These are phyloP conservation scores for Nemania sp. DNA, from an alignment of 2,329 filamentous ascomycete species.

Conservation along the genomic window DNA sequence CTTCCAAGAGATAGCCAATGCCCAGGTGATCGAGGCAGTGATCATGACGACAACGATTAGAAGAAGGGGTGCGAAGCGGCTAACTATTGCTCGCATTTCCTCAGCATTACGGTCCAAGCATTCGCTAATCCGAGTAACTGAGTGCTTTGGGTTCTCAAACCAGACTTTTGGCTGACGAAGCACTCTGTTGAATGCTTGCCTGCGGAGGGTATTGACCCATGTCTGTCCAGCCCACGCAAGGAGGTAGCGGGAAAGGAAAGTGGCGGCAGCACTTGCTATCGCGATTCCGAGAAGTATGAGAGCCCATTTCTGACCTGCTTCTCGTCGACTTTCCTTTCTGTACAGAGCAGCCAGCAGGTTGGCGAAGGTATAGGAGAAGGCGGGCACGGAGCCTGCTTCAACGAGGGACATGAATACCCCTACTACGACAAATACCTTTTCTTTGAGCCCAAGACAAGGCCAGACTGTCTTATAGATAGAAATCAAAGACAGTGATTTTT, in stretches of 20 bases:
- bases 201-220: slow-evolving; percentile 76
- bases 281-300: slow-evolving; percentile 70
- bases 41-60: slow-evolving; percentile 71
- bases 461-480: slow-evolving; percentile 71
- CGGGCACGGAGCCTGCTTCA: slow-evolving; percentile 69
- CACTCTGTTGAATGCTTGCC: slow-evolving; percentile 68
- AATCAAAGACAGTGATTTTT: slow-evolving; percentile 43
- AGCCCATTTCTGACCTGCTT: slow-evolving; percentile 66
- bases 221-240: slow-evolving; percentile 72
- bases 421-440: slow-evolving; percentile 58
- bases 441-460: slow-evolving; percentile 59
- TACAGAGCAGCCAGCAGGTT: slow-evolving; percentile 74
- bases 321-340: slow-evolving; percentile 50
- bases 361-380: slow-evolving; percentile 77
- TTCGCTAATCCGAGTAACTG: slow-evolving; percentile 64
- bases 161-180: slow-evolving; percentile 76
- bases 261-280: slow-evolving; percentile 64
- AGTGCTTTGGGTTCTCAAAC: slow-evolving; percentile 73
- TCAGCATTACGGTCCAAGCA: slow-evolving; percentile 81
- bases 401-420: slow-evolving; percentile 65
- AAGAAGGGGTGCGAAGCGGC: slow-evolving; percentile 73
- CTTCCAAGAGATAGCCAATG: slow-evolving; percentile 74
- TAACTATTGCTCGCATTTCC: slow-evolving; percentile 82
- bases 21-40: slow-evolving; percentile 71
- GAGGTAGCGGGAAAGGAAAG: slow-evolving; percentile 69